These are phyloP conservation scores for Fusarium bulbicola DNA, from an alignment of 2,329 filamentous ascomycete genomes.

Conservation along the genomic window DNA sequence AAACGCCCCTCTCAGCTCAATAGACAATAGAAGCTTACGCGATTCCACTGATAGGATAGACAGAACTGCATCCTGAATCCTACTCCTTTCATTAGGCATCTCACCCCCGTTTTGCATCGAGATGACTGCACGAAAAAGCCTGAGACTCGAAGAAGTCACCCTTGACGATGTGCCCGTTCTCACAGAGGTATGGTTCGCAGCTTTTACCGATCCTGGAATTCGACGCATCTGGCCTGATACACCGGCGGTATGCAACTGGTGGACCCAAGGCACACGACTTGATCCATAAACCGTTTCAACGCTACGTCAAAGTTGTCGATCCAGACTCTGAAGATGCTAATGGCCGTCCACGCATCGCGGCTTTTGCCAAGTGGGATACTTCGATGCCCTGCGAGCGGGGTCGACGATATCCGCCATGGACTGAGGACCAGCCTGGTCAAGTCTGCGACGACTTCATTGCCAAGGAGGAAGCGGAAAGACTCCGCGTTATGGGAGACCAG, in stretches of 20 bases:
- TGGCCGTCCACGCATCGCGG: conserved; percentile 21
- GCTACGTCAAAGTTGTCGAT: conserved; percentile 32
- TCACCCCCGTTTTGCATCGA: neutral
- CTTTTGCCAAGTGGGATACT: conserved; percentile 34
- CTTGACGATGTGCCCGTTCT: conserved; percentile 14
- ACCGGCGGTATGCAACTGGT: conserved; percentile 27
- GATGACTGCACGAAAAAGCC: neutral
- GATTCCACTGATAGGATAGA: neutral
- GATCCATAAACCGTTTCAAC: conserved; percentile 26
- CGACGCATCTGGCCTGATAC: conserved; percentile 30
- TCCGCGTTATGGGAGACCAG: conserved; percentile 24
- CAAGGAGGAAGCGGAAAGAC: conserved; percentile 21
- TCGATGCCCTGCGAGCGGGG: conserved; percentile 20
- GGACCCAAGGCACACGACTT: conserved; percentile 30
- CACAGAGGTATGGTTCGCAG: conserved; percentile 29
- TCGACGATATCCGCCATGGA: conserved; percentile 28
- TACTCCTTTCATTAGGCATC: neutral
- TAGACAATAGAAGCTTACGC: neutral
- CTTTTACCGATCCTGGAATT: conserved; percentile 22
- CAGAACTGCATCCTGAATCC: neutral
- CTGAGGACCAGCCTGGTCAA: conserved; percentile 22
- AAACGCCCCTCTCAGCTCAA: neutral
- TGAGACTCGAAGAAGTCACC: conserved; percentile 9
- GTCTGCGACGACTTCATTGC: conserved; percentile 23
- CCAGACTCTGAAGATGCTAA: conserved; percentile 1